Conservation (phyloP, 2,329 filamentous ascomycete species). For the Aureobasidium sp. region DNA sequence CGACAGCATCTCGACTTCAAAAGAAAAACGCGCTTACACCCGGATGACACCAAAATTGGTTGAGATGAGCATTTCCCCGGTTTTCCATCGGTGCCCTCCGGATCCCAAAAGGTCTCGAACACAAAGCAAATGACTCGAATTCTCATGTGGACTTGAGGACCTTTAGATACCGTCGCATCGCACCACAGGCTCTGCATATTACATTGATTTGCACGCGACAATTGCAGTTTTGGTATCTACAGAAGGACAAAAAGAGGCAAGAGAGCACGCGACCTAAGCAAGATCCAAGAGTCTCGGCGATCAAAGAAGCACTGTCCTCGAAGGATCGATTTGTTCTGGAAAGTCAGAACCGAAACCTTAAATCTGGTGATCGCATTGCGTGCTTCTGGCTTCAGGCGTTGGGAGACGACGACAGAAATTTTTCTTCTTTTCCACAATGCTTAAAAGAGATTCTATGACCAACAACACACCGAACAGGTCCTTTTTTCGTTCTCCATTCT, state of each 20-base stretch:
- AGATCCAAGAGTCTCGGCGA: not conserved
- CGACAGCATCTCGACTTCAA: not conserved
- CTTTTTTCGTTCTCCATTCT: not conserved
- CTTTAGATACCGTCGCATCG: too few species aligned
- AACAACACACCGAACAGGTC: not conserved
- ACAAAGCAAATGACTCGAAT: not conserved
- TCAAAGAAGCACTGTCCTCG: conserved; percentile 1
- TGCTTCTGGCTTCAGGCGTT: conserved; percentile 12
- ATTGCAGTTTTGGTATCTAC: not conserved
- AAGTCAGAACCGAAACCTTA: conserved; percentile 10
- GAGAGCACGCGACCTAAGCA: not conserved
- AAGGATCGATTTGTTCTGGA: conserved; percentile 2
- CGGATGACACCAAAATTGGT: conserved; percentile 8
- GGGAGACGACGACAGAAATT: not conserved
- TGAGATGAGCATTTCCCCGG: conserved; percentile 13
- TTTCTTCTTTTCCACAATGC: not conserved
- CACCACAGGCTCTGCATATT: too few species aligned
- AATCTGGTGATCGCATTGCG: conserved; percentile 17
- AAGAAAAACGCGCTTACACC: not conserved
- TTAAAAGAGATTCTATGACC: conserved; percentile 12
- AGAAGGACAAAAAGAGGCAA: not conserved
- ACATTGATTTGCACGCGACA: too few species aligned
- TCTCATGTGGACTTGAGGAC: not conserved
- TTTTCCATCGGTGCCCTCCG: not conserved
- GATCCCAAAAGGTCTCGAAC: conserved; percentile 2